Evolutionary conservation across 805 yeast species (phyloP), one percentile per base, ranked within the genome.

Genomic region (Candida broadrunensis): DNA sequence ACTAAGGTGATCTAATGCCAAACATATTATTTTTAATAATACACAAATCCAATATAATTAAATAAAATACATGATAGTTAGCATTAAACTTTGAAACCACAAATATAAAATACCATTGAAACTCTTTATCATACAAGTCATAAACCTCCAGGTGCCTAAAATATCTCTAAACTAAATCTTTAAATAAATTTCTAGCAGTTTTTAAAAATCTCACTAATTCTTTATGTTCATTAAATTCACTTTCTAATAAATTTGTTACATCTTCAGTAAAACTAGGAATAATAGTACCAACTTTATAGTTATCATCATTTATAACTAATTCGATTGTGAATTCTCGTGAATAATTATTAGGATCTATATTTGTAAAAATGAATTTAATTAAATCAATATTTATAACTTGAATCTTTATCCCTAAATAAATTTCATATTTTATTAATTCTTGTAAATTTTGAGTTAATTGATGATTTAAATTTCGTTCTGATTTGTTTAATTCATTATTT

Each of bases 321-420:
- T 71, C 69, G 8, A 78, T 49, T 47, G 64, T 54, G 44, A 70
- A 77, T 47, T 70, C 71, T 27, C 60, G 58, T 29, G 65, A 65
- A 33, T 65, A 54, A 37, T 77, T 61, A 25, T 62, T 56, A 14
- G 73, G 63, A 45, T 75, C 78, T 14, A 81, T 61, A 36, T 75
- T 74, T 1, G 55, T 56, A 50, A 81, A 82, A 2, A 64, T 59
- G 50, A 83, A 77, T 42, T 58, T 61, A 33, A 83, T 53, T 25
- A 70, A 48, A 39, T 74, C 78, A 6, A 69, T 72, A 15, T 62
- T 58, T 1, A 77, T 56, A 3, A 80, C 80, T 40, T 75, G 78
- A 15, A 83, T 71, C 26, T 63, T 62, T 41, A 83, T 53, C 1
- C 88, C 88, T 33, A 81, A 60, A 36, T 78, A 60, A 29, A 64